Percentiles rank a stretch among this genome's conserved stretches.
phyloP scores from a whole-genome alignment of 177 flowering plant species.

The Vitis hybrid region DNA sequence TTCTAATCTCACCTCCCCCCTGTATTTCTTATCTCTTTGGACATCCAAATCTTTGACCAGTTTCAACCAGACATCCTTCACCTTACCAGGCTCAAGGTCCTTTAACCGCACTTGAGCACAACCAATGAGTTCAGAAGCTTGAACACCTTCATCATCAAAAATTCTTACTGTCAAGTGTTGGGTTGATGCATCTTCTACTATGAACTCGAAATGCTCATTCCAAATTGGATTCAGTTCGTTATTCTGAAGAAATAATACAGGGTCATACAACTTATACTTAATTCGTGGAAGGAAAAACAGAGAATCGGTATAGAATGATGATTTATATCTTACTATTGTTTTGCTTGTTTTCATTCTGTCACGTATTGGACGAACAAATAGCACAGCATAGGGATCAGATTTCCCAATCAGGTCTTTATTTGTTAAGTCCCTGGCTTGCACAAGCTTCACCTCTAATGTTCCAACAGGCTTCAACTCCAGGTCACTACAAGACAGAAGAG shows the following conservation, averaged over 20 bases:
- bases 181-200: slow-evolving; percentile 85
- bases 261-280: background rate
- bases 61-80: slow-evolving; percentile 94
- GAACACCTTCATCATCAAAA: slow-evolving; percentile 91
- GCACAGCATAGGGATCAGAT: slow-evolving; percentile 66
- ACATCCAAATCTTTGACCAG: slow-evolving; percentile 93
- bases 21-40: slow-evolving; percentile 82
- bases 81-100: slow-evolving; percentile 88
- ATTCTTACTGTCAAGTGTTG: slow-evolving; percentile 82
- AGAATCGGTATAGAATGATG: background rate
- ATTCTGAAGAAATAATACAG: slow-evolving; percentile 44
- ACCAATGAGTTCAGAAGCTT: slow-evolving; percentile 87
- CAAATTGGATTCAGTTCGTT: slow-evolving; percentile 92
- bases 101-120: slow-evolving; percentile 66
- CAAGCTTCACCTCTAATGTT: slow-evolving; percentile 87
- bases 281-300: background rate
- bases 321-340: slow-evolving; percentile 62
- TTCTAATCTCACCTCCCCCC: slow-evolving; percentile 74
- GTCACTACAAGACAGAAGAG: slow-evolving; percentile 41
- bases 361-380: slow-evolving; percentile 79
- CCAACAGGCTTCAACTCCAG: slow-evolving; percentile 90
- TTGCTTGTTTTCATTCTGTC: slow-evolving; percentile 81
- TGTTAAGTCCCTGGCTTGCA: slow-evolving; percentile 84
- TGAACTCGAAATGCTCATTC: slow-evolving; percentile 96
- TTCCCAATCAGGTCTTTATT: slow-evolving; percentile 93